Conservation (phyloP, 345 rosid species). For the Populus euphratica region DNA sequence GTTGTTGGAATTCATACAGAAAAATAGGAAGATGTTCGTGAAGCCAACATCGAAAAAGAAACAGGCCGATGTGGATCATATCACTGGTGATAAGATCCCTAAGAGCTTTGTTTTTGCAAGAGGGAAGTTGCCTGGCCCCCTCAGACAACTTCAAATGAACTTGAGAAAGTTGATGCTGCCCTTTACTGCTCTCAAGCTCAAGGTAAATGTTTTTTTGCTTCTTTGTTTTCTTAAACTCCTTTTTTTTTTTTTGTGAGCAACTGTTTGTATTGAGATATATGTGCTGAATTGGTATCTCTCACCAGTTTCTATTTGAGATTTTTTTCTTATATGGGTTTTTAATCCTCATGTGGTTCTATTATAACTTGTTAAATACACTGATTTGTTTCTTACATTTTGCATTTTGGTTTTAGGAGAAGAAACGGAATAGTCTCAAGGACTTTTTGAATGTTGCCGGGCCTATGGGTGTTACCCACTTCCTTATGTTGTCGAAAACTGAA, state of each 20-base stretch:
- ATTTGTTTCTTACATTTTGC: not conserved
- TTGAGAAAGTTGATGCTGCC: slow-evolving; percentile 95
- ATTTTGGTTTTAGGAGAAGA: slow-evolving; percentile 68
- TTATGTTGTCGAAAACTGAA: slow-evolving; percentile 71
- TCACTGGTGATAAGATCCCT: slow-evolving; percentile 83
- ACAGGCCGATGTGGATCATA: slow-evolving; percentile 56
- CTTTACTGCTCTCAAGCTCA: slow-evolving; percentile 81
- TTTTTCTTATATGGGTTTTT: not conserved
- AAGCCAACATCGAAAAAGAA: slow-evolving; percentile 61
- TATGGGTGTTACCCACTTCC: slow-evolving; percentile 95
- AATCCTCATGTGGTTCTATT: not conserved
- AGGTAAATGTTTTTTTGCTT: slow-evolving; percentile 34
- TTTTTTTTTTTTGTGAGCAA: not conserved
- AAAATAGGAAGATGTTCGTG: slow-evolving; percentile 48
- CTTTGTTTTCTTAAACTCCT: not conserved
- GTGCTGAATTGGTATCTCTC: not conserved
- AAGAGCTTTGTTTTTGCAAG: slow-evolving; percentile 88
- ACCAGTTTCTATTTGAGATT: not conserved
- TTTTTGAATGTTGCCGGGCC: slow-evolving; percentile 92
- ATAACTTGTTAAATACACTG: not conserved
- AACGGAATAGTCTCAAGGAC: slow-evolving; percentile 71
- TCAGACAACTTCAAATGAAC: slow-evolving; percentile 81
- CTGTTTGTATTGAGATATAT: not conserved
- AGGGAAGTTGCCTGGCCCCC: slow-evolving; percentile 75
- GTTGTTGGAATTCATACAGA: slow-evolving; percentile 32